Conservation (phyloP, 768 basidiomycete species). For the Ephemerocybe angulata region DNA sequence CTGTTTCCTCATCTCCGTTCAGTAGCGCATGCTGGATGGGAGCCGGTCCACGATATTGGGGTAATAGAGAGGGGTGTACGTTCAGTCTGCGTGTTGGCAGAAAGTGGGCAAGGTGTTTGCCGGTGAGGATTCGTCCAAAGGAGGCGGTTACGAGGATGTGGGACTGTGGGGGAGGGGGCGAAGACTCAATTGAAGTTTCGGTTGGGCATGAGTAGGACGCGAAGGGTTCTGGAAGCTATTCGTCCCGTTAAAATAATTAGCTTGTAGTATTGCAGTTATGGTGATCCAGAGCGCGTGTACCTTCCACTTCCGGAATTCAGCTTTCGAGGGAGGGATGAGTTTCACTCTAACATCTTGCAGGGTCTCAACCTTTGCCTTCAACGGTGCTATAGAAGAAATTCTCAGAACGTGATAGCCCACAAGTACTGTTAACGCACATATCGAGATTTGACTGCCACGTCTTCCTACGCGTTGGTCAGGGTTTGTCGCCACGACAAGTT, state of each 20-base stretch:
- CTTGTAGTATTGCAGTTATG: background rate
- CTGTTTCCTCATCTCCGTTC: slow-evolving; percentile 63
- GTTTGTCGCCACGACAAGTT: slow-evolving; percentile 65
- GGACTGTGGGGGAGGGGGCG: slow-evolving; percentile 27
- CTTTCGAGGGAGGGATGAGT: slow-evolving; percentile 55
- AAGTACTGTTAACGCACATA: slow-evolving; percentile 40
- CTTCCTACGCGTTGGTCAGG: slow-evolving; percentile 64
- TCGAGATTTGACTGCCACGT: slow-evolving; percentile 50
- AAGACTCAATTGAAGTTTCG: background rate
- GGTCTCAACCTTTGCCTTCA: slow-evolving; percentile 56
- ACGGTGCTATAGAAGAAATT: slow-evolving; percentile 53
- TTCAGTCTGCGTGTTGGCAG: slow-evolving; percentile 61
- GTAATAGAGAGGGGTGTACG: slow-evolving; percentile 86
- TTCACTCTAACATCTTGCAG: slow-evolving; percentile 49
- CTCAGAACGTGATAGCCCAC: background rate
- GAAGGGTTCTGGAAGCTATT: slow-evolving; percentile 43
- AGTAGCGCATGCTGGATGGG: slow-evolving; percentile 84
- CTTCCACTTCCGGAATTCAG: slow-evolving; percentile 63
- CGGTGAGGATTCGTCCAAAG: slow-evolving; percentile 82
- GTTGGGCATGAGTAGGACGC: slow-evolving; percentile 6
- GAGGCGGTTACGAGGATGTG: slow-evolving; percentile 84
- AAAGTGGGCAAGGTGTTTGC: slow-evolving; percentile 59
- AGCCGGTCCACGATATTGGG: slow-evolving; percentile 84
- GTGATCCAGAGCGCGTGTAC: slow-evolving; percentile 33
- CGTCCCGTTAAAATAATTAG: too few species aligned